Percentiles rank a stretch among this genome's conserved stretches.
Conservation (phyloP, 2,329 filamentous ascomycete genomes). For the Chaetomiaceae sp. region DNA sequence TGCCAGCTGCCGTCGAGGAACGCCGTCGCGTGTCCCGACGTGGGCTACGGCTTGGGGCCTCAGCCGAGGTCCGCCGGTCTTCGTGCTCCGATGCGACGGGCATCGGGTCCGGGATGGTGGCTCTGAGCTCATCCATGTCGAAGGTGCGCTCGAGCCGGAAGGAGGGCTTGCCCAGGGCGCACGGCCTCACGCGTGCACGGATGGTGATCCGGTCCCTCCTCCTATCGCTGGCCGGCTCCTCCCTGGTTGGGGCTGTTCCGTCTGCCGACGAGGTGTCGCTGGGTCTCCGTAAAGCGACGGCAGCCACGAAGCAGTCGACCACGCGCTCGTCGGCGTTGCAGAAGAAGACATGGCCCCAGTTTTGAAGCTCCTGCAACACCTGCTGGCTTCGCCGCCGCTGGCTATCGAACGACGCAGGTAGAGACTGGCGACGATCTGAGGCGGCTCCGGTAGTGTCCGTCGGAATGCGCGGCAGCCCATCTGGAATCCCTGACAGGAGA, state of each 20-base stretch:
- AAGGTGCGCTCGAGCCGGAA: conserved; percentile 46
- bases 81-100: conserved; percentile 14
- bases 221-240: background rate
- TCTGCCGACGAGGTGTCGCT: conserved; percentile 24
- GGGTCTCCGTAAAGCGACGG: conserved; percentile 34
- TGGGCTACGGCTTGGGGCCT: conserved; percentile 4
- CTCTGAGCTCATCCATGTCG: conserved; percentile 41
- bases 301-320: conserved; percentile 41
- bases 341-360: conserved; percentile 38
- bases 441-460: conserved; percentile 5
- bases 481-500: conserved; percentile 24
- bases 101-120: conserved; percentile 36
- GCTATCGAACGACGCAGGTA: conserved; percentile 8
- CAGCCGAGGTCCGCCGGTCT: conserved; percentile 13
- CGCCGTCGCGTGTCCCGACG: conserved; percentile 12
- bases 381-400: conserved; percentile 20
- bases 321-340: conserved; percentile 35
- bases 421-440: conserved; percentile 26
- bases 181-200: conserved; percentile 40
- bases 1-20: conserved; percentile 10
- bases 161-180: conserved; percentile 35
- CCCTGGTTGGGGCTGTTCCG: conserved; percentile 8
- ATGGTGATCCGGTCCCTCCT: conserved; percentile 30
- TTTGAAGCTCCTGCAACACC: conserved; percentile 33
- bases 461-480: conserved; percentile 17